A percentile compares a stretch with the other conserved stretches of the same genome.
Conservation (phyloP, 306 rosid genomes). For the Quercus gilva region DNA sequence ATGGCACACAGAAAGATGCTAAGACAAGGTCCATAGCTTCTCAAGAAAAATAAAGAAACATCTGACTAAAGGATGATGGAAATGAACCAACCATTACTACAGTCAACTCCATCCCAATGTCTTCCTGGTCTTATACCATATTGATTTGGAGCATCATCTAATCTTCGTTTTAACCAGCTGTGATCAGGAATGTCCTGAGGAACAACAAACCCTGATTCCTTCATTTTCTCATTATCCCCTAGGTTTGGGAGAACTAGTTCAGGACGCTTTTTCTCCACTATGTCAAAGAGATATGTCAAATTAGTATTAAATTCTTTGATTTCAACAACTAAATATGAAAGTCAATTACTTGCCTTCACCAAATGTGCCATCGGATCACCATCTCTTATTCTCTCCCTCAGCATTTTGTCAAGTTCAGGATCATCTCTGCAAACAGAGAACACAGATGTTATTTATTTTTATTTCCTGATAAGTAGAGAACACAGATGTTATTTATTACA, state of each 20-base stretch:
- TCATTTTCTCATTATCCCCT: conserved; percentile 73
- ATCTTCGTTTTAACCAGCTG: conserved; percentile 81
- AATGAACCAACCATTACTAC: conserved; percentile 74
- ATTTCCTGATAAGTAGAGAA: neutral
- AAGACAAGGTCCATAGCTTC: neutral
- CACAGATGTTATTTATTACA: neutral
- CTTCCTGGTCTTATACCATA: conserved; percentile 87
- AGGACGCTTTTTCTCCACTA: conserved; percentile 58
- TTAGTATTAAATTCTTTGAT: conserved; percentile 11
- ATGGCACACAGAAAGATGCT: too few relatives aligned
- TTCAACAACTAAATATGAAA: conserved; percentile 1
- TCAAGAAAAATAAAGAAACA: neutral
- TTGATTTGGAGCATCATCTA: conserved; percentile 76
- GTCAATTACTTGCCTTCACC: conserved; percentile 63
- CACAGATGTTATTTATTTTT: neutral
- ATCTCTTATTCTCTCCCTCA: conserved; percentile 80
- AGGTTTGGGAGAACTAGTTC: conserved; percentile 54
- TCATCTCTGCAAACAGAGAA: conserved; percentile 63
- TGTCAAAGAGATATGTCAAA: conserved; percentile 18
- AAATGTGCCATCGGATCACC: conserved; percentile 97
- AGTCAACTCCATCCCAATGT: conserved; percentile 97
- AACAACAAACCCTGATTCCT: conserved; percentile 77
- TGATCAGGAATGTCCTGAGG: conserved; percentile 88
- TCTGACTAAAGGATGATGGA: neutral
- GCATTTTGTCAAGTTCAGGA: conserved; percentile 70